Conservation (phyloP, 2,329 filamentous ascomycete genomes). For the Botryosphaeria dothidea region DNA sequence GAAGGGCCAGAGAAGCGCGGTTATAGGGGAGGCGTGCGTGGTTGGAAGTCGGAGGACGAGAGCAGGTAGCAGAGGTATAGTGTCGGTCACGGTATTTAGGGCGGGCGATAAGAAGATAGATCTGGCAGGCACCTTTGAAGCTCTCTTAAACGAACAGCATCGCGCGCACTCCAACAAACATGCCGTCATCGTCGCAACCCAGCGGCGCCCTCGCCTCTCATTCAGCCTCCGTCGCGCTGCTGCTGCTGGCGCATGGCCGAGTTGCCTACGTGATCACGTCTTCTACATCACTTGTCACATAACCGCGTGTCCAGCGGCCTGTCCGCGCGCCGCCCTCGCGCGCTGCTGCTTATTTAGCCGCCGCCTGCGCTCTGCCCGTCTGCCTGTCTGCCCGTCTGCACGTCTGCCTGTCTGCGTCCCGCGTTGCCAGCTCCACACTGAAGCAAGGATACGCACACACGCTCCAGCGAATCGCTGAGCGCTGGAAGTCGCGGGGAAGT, state of each 20-base stretch:
- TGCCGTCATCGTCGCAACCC: slow-evolving; percentile 16
- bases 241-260: slow-evolving; percentile 17
- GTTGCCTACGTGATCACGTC: slow-evolving; percentile 13
- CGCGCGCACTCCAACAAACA: neutral
- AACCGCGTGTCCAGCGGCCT: neutral
- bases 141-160: slow-evolving; percentile 10
- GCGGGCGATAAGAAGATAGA: too few species aligned
- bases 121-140: too few species aligned
- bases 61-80: too few species aligned
- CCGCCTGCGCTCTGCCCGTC: neutral
- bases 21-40: slow-evolving; percentile 6
- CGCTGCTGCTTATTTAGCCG: neutral
- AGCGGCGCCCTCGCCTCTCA: neutral
- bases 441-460: slow-evolving; percentile 2
- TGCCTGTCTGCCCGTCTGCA: neutral
- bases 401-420: too few species aligned
- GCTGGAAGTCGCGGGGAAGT: slow-evolving; percentile 7
- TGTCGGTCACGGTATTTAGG: too few species aligned
- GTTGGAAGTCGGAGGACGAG: slow-evolving; percentile 6
- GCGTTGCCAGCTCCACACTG: neutral
- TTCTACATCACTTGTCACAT: slow-evolving; percentile 16
- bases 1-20: neutral
- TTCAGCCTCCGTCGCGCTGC: slow-evolving; percentile 1
- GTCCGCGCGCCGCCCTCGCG: neutral
- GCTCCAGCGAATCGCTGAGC: slow-evolving; percentile 1